A percentile compares a stretch with the other conserved stretches of the same genome.
Conservation (phyloP, 2,329 filamentous ascomycete genomes). For the Penicillium sp. region DNA sequence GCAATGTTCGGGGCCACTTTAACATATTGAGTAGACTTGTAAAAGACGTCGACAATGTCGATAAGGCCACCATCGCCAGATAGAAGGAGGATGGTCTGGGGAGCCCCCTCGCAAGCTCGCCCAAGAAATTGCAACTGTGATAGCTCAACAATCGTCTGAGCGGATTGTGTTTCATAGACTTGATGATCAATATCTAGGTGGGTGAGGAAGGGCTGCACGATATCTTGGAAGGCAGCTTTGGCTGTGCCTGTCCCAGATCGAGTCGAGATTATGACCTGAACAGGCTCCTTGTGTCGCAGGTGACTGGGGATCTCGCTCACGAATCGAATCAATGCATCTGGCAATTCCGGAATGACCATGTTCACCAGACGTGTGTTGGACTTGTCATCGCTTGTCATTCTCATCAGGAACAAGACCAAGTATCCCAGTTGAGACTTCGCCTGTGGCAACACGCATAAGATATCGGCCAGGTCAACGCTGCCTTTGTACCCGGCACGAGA, state of each 20-base stretch:
- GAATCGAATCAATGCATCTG: slow-evolving; percentile 16
- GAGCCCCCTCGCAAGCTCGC: slow-evolving; percentile 46
- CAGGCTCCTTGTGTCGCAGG: slow-evolving; percentile 16
- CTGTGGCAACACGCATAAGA: slow-evolving; percentile 26
- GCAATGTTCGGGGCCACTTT: slow-evolving; percentile 55
- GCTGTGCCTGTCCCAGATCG: slow-evolving; percentile 63
- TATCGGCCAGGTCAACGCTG: slow-evolving; percentile 20
- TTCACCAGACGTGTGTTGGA: slow-evolving; percentile 12
- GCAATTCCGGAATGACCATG: slow-evolving; percentile 17
- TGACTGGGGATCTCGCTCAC: slow-evolving; percentile 23
- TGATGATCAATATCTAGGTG: slow-evolving; percentile 51
- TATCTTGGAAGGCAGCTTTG: slow-evolving; percentile 52
- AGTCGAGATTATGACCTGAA: slow-evolving; percentile 66
- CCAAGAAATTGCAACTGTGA: slow-evolving; percentile 51
- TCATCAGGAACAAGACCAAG: slow-evolving; percentile 26
- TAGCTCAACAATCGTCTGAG: slow-evolving; percentile 63
- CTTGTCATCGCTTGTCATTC: slow-evolving; percentile 1
- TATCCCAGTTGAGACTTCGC: slow-evolving; percentile 9
- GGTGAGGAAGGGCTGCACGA: slow-evolving; percentile 57
- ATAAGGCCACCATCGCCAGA: slow-evolving; percentile 85
- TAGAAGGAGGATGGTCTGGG: slow-evolving; percentile 69
- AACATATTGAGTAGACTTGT: slow-evolving; percentile 17
- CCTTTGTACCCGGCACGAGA: slow-evolving; percentile 11
- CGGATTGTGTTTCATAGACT: slow-evolving; percentile 62
- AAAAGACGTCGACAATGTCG: slow-evolving; percentile 72